A percentile compares a stretch with the other conserved stretches of the same genome.
These are phyloP conservation scores for Bombardia bombarda DNA, from an alignment of 495 filamentous ascomycete species.

Conservation along the genomic window DNA sequence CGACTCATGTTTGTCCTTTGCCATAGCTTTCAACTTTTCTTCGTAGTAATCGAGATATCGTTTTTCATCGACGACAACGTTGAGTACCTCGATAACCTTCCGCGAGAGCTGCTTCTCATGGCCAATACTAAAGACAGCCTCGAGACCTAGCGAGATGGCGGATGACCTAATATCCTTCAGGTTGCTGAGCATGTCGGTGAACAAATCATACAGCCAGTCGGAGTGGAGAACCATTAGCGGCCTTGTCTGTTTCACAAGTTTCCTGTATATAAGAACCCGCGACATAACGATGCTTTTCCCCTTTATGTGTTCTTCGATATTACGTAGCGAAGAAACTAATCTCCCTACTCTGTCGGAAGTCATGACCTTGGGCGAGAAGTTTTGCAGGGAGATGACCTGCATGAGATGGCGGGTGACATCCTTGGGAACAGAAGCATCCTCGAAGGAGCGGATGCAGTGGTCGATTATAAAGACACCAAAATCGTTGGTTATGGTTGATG, in stretches of 20 bases:
- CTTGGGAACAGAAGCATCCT: constrained; percentile 53
- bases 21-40: constrained; percentile 61
- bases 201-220: constrained; percentile 75
- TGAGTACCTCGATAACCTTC: constrained; percentile 57
- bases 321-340: constrained; percentile 58
- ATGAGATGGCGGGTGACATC: constrained; percentile 68
- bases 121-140: constrained; percentile 56
- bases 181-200: constrained; percentile 69
- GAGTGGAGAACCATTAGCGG: constrained; percentile 54
- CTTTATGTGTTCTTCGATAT: constrained; percentile 62
- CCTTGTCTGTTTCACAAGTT: constrained; percentile 60
- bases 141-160: constrained; percentile 66
- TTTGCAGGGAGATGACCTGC: constrained; percentile 67
- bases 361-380: constrained; percentile 67
- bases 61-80: constrained; percentile 45
- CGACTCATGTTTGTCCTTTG: constrained; percentile 52
- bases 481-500: constrained; percentile 58
- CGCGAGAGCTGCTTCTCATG: constrained; percentile 56
- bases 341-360: constrained; percentile 56
- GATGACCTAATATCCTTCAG: constrained; percentile 64
- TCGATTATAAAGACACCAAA: constrained; percentile 76
- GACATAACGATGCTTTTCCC: constrained; percentile 70
- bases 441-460: constrained; percentile 60
- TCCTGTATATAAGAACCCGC: constrained; percentile 68
- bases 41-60: constrained; percentile 57